Evolutionary conservation across 768 basidiomycete species (phyloP).

Genomic region (Clathrus columnatus): DNA sequence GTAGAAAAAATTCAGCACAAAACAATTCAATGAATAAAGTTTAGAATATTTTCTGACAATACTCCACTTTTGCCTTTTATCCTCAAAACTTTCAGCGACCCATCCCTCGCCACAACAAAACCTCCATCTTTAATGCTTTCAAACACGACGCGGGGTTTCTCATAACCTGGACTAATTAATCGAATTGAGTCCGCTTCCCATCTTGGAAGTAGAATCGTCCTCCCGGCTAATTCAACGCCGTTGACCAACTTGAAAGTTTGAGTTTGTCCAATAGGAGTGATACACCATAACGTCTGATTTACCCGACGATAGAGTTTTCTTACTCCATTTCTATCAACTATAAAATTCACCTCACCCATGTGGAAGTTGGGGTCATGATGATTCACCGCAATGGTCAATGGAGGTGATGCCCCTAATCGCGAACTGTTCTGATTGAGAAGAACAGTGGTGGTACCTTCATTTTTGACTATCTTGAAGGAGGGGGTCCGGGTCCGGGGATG

Average conservation of each 20-base stretch:
- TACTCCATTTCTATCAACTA: constrained; percentile 60
- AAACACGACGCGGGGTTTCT: constrained; percentile 40
- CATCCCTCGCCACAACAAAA: constrained; percentile 39
- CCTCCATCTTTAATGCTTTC: constrained; percentile 40
- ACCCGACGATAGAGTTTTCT: constrained; percentile 57
- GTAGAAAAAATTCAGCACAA: too few species aligned
- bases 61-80: constrained; percentile 34
- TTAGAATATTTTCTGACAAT: constrained; percentile 25
- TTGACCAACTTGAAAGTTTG: constrained; percentile 62
- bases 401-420: constrained; percentile 31
- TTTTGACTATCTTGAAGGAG: constrained; percentile 47
- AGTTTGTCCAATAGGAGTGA: constrained; percentile 16
- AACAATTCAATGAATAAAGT: background rate
- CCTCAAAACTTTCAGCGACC: constrained; percentile 38
- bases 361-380: constrained; percentile 20
- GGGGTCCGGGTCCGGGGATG: constrained; percentile 50
- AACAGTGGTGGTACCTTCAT: constrained; percentile 38
- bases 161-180: constrained; percentile 28
- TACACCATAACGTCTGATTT: constrained; percentile 16
- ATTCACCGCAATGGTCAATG: constrained; percentile 54
- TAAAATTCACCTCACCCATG: constrained; percentile 34
- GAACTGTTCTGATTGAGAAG: constrained; percentile 53
- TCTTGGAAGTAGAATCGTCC: constrained; percentile 54
- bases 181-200: constrained; percentile 37
- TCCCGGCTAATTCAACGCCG: constrained; percentile 55